Evolutionary conservation across 345 rosid genomes (phyloP).

Genomic region (Durio zibethinus): DNA sequence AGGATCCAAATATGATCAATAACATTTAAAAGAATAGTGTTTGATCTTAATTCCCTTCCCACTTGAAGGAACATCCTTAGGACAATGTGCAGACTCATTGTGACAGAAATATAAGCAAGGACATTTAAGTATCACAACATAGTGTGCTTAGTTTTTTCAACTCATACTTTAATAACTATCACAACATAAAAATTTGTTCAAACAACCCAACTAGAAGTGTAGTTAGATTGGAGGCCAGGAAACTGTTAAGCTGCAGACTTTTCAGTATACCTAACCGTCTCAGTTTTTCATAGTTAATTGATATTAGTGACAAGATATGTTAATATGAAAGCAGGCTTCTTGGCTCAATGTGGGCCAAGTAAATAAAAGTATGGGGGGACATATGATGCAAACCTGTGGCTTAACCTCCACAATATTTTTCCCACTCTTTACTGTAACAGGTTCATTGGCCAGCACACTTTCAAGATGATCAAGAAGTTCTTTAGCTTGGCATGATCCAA

Average conservation of each 20-base stretch:
- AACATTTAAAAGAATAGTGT: neutral
- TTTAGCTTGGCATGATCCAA: constrained; percentile 90
- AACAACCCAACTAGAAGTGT: neutral
- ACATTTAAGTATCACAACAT: neutral
- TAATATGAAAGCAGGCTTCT: neutral
- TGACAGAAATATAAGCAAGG: neutral
- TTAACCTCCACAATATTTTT: constrained; percentile 79
- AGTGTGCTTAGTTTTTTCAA: neutral
- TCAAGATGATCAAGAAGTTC: constrained; percentile 93
- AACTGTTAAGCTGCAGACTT: neutral
- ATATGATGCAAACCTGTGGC: constrained; percentile 64
- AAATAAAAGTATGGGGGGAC: neutral
- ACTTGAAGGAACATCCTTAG: neutral
- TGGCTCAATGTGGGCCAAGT: neutral
- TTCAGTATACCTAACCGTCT: neutral
- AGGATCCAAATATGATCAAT: neutral
- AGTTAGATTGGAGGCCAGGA: neutral
- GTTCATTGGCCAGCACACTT: constrained; percentile 85
- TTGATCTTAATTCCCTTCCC: neutral
- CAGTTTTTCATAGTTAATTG: neutral
- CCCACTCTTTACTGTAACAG: constrained; percentile 83
- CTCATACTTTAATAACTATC: neutral
- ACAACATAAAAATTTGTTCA: neutral
- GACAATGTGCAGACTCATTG: neutral
- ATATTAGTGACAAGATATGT: neutral